phyloP scores from a whole-genome alignment of 2,329 filamentous ascomycete genomes.

The Aspergillus novoparasiticus region DNA sequence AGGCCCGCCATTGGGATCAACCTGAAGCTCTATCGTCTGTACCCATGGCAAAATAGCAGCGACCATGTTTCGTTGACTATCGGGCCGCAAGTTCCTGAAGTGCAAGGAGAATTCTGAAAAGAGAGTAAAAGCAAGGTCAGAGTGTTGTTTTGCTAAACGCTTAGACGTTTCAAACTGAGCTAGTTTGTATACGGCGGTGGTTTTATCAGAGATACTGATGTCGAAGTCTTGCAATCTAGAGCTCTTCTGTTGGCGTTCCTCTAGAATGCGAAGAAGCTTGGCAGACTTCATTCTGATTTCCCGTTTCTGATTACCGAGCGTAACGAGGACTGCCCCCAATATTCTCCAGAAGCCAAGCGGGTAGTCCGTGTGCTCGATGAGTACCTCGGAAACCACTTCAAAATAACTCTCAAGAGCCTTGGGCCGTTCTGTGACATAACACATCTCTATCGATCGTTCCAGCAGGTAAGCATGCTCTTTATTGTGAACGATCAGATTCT shows the following conservation, averaged over 20 bases:
- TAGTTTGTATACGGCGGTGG: conserved; percentile 94
- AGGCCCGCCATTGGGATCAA: conserved; percentile 88
- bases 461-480: conserved; percentile 82
- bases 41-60: conserved; percentile 96
- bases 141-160: conserved; percentile 82
- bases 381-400: conserved; percentile 82
- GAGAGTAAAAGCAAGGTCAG: conserved; percentile 86
- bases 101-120: conserved; percentile 95
- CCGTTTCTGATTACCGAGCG: conserved; percentile 86
- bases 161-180: conserved; percentile 97
- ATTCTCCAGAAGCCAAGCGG: conserved; percentile 88
- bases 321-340: conserved; percentile 84
- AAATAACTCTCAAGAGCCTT: conserved; percentile 96
- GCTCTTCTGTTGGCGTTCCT: conserved; percentile 78
- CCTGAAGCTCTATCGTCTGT: conserved; percentile 86
- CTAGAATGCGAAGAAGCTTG: conserved; percentile 75
- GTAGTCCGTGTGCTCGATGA: conserved; percentile 81
- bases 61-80: conserved; percentile 88
- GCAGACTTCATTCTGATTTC: conserved; percentile 88
- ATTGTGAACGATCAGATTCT: conserved; percentile 88
- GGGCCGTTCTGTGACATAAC: conserved; percentile 77
- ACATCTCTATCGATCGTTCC: conserved; percentile 87
- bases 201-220: conserved; percentile 98
- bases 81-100: conserved; percentile 82
- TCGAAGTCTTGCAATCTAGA: conserved; percentile 97